Conservation (phyloP, 208 protist species). For the Blechomonas ayalai region DNA sequence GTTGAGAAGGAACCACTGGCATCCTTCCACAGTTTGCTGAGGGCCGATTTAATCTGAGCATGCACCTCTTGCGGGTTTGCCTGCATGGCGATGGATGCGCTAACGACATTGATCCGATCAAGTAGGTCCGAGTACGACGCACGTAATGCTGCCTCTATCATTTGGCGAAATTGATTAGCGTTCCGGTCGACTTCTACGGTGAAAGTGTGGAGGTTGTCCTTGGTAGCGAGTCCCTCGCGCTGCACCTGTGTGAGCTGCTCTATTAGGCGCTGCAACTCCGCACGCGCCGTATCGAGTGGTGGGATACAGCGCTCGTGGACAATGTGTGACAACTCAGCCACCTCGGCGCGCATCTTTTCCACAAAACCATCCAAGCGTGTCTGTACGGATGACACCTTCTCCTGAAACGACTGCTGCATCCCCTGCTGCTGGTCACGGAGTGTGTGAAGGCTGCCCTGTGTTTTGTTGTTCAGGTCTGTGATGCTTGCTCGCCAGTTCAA, state of each 20-base stretch:
- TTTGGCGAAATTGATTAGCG: constrained; percentile 34
- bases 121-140: constrained; percentile 68
- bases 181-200: constrained; percentile 44
- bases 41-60: constrained; percentile 43
- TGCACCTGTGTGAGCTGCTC: constrained; percentile 14
- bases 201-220: constrained; percentile 39
- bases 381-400: constrained; percentile 22
- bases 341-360: constrained; percentile 16
- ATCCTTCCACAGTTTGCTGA: constrained; percentile 63
- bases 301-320: constrained; percentile 33
- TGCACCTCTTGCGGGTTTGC: constrained; percentile 39
- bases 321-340: constrained; percentile 11
- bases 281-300: constrained; percentile 27
- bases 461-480: constrained; percentile 39
- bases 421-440: constrained; percentile 18
- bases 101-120: constrained; percentile 54
- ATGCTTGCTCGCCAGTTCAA: constrained; percentile 71
- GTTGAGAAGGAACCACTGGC: constrained; percentile 42
- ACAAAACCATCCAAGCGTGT: constrained; percentile 18
- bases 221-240: constrained; percentile 30
- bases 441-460: constrained; percentile 18
- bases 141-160: constrained; percentile 54
- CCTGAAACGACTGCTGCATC: constrained; percentile 24
- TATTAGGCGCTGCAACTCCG: constrained; percentile 16
- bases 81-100: constrained; percentile 22